Percentiles rank a stretch among this genome's conserved stretches.
Evolutionary conservation across 768 basidiomycete species (phyloP).

Genomic region (Cyclocybe aegerita): DNA sequence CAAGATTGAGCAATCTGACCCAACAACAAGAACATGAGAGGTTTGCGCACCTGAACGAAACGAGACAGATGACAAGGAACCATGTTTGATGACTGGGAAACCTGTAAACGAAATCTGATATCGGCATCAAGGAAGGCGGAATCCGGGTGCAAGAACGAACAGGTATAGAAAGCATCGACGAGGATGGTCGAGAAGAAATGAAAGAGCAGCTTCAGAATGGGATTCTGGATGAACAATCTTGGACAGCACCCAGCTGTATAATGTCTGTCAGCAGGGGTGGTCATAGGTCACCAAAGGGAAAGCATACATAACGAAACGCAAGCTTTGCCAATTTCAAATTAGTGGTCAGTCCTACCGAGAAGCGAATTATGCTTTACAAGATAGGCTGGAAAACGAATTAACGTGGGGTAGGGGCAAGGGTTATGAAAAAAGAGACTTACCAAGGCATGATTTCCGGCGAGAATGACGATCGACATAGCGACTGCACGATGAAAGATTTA

Average conservation of each 20-base stretch:
- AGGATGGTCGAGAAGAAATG: conserved; percentile 79
- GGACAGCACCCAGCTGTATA: conserved; percentile 57
- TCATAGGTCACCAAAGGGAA: neutral
- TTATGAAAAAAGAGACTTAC: conserved; percentile 36
- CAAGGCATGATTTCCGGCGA: conserved; percentile 77
- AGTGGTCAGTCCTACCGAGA: too few species aligned
- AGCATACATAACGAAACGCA: conserved; percentile 62
- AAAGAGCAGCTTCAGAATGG: conserved; percentile 50
- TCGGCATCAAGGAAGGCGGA: too few species aligned
- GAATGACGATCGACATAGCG: conserved; percentile 56
- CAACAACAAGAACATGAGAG: neutral
- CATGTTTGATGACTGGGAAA: conserved; percentile 79
- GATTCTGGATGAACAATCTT: conserved; percentile 48
- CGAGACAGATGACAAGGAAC: conserved; percentile 60
- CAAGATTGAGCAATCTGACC: neutral
- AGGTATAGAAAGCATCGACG: conserved; percentile 71
- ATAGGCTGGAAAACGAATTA: neutral
- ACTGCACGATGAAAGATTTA: conserved; percentile 27
- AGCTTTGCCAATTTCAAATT: conserved; percentile 27
- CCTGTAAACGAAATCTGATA: conserved; percentile 17
- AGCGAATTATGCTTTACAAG: neutral
- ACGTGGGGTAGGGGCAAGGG: neutral
- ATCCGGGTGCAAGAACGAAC: conserved; percentile 18
- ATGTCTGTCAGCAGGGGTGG: neutral
- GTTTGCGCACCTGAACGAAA: conserved; percentile 50